These are phyloP conservation scores for Aureobasidium sp. DNA, from an alignment of 2,329 filamentous ascomycete species.

Conservation along the genomic window DNA sequence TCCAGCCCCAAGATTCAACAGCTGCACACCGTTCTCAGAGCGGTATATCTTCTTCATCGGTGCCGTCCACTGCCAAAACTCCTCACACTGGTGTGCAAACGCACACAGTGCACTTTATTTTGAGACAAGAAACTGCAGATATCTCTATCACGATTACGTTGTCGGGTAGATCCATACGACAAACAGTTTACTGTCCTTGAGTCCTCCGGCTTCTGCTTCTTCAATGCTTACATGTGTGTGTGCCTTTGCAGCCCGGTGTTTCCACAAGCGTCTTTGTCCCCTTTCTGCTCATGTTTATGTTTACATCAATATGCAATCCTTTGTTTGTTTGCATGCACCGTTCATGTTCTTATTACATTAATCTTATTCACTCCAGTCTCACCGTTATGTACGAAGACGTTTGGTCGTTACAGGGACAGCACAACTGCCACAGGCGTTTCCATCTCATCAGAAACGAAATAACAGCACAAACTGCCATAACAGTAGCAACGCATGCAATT, in stretches of 20 bases:
- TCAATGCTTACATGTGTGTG: not conserved
- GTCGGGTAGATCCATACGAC: not conserved
- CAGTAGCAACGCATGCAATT: not conserved
- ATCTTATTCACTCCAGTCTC: conserved; percentile 2
- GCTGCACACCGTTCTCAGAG: not conserved
- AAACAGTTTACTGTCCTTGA: not conserved
- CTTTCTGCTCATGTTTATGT: not conserved
- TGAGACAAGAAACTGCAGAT: conserved; percentile 2
- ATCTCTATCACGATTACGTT: not conserved
- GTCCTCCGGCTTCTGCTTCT: not conserved
- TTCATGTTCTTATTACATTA: conserved; percentile 4
- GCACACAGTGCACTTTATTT: conserved; percentile 5
- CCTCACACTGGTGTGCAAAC: not conserved
- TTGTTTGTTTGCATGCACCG: not conserved
- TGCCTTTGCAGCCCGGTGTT: not conserved
- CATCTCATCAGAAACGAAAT: conserved; percentile 6
- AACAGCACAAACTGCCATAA: conserved; percentile 4
- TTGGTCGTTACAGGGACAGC: conserved; percentile 2
- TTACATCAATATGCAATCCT: not conserved
- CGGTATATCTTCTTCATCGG: conserved; percentile 6
- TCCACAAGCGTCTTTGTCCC: not conserved
- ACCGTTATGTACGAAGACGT: conserved; percentile 9
- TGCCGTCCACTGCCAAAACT: not conserved
- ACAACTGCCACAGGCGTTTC: conserved; percentile 2
- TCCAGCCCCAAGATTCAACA: not conserved